Conservation (phyloP, 495 filamentous ascomycete genomes). For the Penicillium egyptiacum region DNA sequence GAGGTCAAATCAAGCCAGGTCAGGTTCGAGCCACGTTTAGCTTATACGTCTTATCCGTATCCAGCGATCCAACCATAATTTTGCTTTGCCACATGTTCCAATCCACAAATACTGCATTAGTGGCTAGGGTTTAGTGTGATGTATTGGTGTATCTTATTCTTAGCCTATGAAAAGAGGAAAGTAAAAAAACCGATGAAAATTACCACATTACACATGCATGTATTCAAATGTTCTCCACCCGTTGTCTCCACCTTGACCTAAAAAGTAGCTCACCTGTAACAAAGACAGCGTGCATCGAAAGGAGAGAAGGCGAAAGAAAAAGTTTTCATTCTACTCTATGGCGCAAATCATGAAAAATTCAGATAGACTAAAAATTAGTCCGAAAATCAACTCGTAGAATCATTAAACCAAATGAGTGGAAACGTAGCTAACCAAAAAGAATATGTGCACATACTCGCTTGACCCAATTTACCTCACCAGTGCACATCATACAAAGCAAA, state of each 20-base stretch:
- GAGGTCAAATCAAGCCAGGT: not conserved
- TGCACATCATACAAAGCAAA: not conserved
- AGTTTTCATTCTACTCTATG: not conserved
- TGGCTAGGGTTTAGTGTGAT: not conserved
- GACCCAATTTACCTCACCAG: not conserved
- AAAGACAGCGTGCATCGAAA: not conserved
- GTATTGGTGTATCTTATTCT: slow-evolving; percentile 1
- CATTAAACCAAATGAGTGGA: slow-evolving; percentile 1
- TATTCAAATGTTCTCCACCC: slow-evolving; percentile 2
- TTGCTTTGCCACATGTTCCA: slow-evolving; percentile 5
- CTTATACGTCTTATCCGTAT: slow-evolving; percentile 5
- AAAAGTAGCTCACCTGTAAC: slow-evolving; percentile 3
- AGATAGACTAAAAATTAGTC: not conserved
- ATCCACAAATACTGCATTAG: slow-evolving; percentile 3
- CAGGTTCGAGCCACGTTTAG: not conserved
- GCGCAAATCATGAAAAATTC: not conserved
- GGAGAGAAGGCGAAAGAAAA: not conserved
- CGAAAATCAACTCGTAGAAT: not conserved
- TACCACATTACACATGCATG: slow-evolving; percentile 10
- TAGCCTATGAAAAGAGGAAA: not conserved
- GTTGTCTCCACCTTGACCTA: slow-evolving; percentile 2
- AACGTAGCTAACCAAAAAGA: not conserved
- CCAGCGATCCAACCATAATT: not conserved
- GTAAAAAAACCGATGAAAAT: slow-evolving; percentile 13
- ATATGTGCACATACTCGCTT: not conserved